Conservation (phyloP, 2,329 filamentous ascomycete species). For the Fusarium sp. region DNA sequence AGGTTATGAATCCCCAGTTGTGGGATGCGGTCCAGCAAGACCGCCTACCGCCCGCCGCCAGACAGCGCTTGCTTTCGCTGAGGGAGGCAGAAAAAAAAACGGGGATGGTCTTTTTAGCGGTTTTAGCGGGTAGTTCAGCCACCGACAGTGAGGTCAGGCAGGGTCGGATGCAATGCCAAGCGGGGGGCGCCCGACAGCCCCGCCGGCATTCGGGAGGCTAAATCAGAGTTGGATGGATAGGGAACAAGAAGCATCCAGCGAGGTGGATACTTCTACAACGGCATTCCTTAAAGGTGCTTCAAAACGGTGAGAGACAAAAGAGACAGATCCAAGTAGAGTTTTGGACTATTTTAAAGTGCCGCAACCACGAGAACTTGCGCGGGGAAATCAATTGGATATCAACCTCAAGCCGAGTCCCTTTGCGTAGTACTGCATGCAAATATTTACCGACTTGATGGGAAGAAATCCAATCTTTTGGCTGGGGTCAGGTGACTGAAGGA, state of each 20-base stretch:
- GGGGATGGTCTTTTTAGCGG: constrained; percentile 35
- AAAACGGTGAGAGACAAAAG: constrained; percentile 30
- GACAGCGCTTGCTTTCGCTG: background rate
- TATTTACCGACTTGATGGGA: constrained; percentile 12
- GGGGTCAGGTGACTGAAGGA: constrained; percentile 22
- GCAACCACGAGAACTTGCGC: background rate
- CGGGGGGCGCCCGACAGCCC: constrained; percentile 5
- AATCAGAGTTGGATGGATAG: constrained; percentile 1
- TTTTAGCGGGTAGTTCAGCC: constrained; percentile 39
- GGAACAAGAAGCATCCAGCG: background rate
- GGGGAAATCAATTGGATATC: too few species aligned
- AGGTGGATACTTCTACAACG: constrained; percentile 27
- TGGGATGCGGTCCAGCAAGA: constrained; percentile 22
- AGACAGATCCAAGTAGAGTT: constrained; percentile 10
- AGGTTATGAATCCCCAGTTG: constrained; percentile 23
- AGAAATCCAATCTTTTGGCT: background rate
- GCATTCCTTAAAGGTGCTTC: constrained; percentile 22
- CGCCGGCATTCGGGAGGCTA: constrained; percentile 35
- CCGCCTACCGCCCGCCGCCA: constrained; percentile 6
- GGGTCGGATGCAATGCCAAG: background rate
- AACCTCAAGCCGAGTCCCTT: background rate
- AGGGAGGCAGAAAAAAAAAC: constrained; percentile 8
- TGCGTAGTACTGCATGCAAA: constrained; percentile 10
- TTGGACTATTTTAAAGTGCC: background rate
- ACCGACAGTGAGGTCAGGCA: constrained; percentile 23